These are phyloP conservation scores for Rubia peregrina DNA, from an alignment of 305 asterid species.

Conservation along the genomic window DNA sequence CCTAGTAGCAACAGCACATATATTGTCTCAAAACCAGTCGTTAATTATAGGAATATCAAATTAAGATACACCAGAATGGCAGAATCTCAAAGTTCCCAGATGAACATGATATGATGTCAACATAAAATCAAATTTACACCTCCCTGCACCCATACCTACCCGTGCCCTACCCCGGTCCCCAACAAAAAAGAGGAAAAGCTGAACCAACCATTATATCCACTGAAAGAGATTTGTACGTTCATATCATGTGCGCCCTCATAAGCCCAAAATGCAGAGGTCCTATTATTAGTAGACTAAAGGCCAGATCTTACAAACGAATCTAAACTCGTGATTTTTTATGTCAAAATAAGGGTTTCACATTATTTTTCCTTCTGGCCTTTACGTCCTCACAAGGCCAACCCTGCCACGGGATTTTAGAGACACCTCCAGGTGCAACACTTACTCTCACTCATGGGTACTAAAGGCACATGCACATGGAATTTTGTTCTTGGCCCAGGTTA, in stretches of 20 bases:
- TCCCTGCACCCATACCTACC: neutral
- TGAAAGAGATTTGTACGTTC: neutral
- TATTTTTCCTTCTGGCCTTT: neutral
- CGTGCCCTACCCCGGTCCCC: neutral
- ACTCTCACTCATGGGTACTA: neutral
- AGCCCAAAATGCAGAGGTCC: neutral
- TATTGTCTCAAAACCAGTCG: neutral
- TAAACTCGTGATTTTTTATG: neutral
- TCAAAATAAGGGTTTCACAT: neutral
- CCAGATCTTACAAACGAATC: neutral
- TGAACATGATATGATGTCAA: neutral
- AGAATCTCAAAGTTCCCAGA: neutral
- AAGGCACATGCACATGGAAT: neutral
- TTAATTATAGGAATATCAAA: neutral
- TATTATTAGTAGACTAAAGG: neutral
- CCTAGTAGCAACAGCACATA: constrained; percentile 40
- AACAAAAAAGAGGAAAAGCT: neutral
- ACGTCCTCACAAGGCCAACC: neutral
- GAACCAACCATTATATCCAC: neutral
- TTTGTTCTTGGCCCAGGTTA: neutral
- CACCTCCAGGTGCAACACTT: neutral
- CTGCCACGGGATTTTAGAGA: neutral
- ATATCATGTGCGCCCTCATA: neutral
- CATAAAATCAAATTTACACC: neutral
- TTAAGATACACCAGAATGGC: neutral